A percentile compares a stretch with the other conserved stretches of the same genome.
Conservation (phyloP, 495 filamentous ascomycete genomes). For the Lindgomyces ingoldianus region DNA sequence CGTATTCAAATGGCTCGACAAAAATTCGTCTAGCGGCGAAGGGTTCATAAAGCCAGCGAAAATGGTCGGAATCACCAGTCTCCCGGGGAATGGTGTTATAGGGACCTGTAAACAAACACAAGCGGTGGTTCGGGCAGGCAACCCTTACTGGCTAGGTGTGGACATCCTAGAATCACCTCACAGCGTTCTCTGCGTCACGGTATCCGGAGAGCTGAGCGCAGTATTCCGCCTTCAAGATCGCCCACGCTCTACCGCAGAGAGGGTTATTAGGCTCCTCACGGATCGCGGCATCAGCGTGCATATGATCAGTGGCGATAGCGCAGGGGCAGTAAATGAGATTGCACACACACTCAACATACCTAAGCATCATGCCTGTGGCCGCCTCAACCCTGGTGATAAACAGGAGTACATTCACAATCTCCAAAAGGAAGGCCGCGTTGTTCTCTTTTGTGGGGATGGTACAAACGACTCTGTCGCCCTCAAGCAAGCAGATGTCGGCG, state of each 20-base stretch:
- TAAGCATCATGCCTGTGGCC: conserved; percentile 48
- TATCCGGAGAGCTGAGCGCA: conserved; percentile 53
- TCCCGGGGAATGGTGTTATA: conserved; percentile 59
- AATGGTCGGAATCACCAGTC: conserved; percentile 49
- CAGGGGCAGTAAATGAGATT: conserved; percentile 57
- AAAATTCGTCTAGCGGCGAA: conserved; percentile 48
- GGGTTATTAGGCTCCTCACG: conserved; percentile 54
- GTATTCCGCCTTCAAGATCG: conserved; percentile 62
- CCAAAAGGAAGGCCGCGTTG: conserved; percentile 37
- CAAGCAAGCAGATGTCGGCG: conserved; percentile 69
- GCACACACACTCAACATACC: conserved; percentile 59
- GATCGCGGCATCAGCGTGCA: conserved; percentile 60
- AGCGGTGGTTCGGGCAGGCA: conserved; percentile 57
- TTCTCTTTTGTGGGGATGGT: conserved; percentile 77
- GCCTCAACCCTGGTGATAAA: conserved; percentile 64
- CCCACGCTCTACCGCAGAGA: conserved; percentile 58
- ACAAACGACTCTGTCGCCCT: conserved; percentile 80
- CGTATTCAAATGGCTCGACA: conserved; percentile 49
- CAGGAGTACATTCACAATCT: conserved; percentile 58
- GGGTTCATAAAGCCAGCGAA: conserved; percentile 38
- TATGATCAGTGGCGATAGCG: conserved; percentile 71
- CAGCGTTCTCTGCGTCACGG: conserved; percentile 65
- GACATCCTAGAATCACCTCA: conserved; percentile 48
- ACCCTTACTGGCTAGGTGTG: conserved; percentile 60
- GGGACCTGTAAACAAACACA: conserved; percentile 37